A percentile compares a stretch with the other conserved stretches of the same genome.
phyloP scores from a whole-genome alignment of 192 early-diverging fungal genomes.

The Podila epicladia region DNA sequence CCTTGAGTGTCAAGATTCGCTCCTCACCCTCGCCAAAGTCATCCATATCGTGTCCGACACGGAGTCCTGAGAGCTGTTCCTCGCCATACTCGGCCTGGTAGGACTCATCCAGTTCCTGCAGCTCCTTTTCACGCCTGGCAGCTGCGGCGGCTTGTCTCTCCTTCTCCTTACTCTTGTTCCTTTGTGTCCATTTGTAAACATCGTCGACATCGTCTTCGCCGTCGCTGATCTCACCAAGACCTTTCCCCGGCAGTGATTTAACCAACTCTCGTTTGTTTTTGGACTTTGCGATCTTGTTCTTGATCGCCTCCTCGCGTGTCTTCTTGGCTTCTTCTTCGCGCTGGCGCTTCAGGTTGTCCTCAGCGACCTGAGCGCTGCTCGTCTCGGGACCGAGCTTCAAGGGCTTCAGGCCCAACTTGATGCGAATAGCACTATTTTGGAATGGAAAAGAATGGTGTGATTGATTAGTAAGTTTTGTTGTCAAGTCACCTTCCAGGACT shows the following conservation, averaged over 20 bases:
- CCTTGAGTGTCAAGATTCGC: conserved; percentile 88
- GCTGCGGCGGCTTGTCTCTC: conserved; percentile 47
- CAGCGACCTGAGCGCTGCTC: conserved; percentile 54
- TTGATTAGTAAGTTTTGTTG: neutral
- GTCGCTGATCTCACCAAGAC: conserved; percentile 67
- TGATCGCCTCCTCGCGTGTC: conserved; percentile 58
- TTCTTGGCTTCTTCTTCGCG: conserved; percentile 63
- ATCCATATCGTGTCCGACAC: conserved; percentile 75
- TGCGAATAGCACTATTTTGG: conserved; percentile 58
- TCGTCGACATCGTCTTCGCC: conserved; percentile 69
- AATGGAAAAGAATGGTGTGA: neutral
- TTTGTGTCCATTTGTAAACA: conserved; percentile 73
- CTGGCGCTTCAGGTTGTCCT: conserved; percentile 65
- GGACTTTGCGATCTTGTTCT: conserved; percentile 64
- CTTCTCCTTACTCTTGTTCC: conserved; percentile 62
- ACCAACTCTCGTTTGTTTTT: conserved; percentile 58
- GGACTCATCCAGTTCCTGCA: conserved; percentile 50
- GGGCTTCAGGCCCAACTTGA: conserved; percentile 61
- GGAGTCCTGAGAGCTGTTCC: conserved; percentile 71
- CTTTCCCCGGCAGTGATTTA: conserved; percentile 68
- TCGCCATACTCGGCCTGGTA: conserved; percentile 39
- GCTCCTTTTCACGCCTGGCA: conserved; percentile 51
- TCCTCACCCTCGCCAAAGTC: conserved; percentile 78
- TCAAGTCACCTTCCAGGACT: neutral
- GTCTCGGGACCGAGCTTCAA: conserved; percentile 49